These are phyloP conservation scores for Cystobasidium sp. DNA, from an alignment of 1,284 basidiomycete genomes.

Conservation along the genomic window DNA sequence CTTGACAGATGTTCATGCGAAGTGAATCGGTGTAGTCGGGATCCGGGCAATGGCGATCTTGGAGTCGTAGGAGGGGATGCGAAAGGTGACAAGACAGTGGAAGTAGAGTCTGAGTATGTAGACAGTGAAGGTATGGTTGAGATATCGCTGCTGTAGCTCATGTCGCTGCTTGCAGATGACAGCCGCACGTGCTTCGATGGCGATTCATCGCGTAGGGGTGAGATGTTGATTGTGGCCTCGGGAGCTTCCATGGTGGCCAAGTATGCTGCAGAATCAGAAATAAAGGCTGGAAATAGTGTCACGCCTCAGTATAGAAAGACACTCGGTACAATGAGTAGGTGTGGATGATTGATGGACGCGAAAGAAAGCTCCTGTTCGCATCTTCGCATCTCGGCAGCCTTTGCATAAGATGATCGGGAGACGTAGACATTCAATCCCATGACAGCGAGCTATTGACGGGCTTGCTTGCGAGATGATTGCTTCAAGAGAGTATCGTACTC, in stretches of 20 bases:
- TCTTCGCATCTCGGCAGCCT: no score
- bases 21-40: constrained; percentile 24
- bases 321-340: no score
- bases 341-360: no score
- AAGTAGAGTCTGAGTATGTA: not conserved
- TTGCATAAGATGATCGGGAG: no score
- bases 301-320: no score
- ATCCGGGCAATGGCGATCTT: constrained; percentile 21
- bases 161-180: constrained; percentile 5
- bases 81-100: not conserved
- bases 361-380: no score
- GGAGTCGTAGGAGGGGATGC: constrained; percentile 17
- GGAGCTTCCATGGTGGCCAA: not conserved
- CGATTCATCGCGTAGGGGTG: constrained; percentile 1
- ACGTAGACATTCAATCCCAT: no score
- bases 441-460: no score
- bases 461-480: no score
- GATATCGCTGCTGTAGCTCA: constrained; percentile 2
- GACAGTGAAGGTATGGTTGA: constrained; percentile 1
- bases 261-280: not conserved
- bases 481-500: no score
- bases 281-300: no score
- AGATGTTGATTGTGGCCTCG: constrained; percentile 10
- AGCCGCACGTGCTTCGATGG: not conserved
- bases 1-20: constrained; percentile 35